A percentile compares a stretch with the other conserved stretches of the same genome.
Evolutionary conservation across 371 early-diverging fungal species (phyloP).

Genomic region (Zychaea mexicana): DNA sequence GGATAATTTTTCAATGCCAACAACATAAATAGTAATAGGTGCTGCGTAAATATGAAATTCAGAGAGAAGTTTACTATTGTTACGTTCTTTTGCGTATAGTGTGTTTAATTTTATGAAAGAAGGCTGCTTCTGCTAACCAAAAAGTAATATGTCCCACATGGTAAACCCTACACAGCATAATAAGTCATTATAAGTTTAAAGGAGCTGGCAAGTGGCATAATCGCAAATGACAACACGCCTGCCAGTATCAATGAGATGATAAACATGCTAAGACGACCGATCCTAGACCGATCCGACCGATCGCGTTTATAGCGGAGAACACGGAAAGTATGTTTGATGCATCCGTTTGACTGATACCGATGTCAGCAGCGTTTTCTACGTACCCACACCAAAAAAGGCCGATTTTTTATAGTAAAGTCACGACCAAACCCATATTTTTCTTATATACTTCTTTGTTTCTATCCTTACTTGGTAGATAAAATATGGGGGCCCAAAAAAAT

Average conservation of each 20-base stretch:
- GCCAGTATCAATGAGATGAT: conserved; percentile 25
- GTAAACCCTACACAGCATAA: conserved; percentile 49
- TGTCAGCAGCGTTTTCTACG: conserved; percentile 30
- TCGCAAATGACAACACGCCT: conserved; percentile 43
- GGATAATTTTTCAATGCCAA: conserved; percentile 52
- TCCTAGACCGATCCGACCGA: conserved; percentile 71
- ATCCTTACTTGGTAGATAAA: conserved; percentile 35
- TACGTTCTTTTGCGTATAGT: too few relatives aligned
- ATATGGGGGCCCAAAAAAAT: conserved; percentile 34
- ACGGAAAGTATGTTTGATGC: conserved; percentile 34
- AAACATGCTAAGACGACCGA: conserved; percentile 60
- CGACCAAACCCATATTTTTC: too few relatives aligned
- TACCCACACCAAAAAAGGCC: too few relatives aligned
- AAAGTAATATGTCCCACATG: conserved; percentile 38
- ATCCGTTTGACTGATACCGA: conserved; percentile 24
- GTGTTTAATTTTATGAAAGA: too few relatives aligned
- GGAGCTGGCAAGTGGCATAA: conserved; percentile 59
- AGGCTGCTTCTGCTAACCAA: too few relatives aligned
- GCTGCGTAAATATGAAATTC: conserved; percentile 31
- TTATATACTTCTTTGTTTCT: background rate
- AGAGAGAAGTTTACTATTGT: too few relatives aligned
- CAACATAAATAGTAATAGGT: conserved; percentile 56
- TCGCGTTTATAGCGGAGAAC: conserved; percentile 44
- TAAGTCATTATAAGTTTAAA: conserved; percentile 50
- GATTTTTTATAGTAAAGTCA: too few relatives aligned